A percentile compares a stretch with the other conserved stretches of the same genome.
phyloP scores from a whole-genome alignment of 768 basidiomycete species.

The Cubamyces lactineus region DNA sequence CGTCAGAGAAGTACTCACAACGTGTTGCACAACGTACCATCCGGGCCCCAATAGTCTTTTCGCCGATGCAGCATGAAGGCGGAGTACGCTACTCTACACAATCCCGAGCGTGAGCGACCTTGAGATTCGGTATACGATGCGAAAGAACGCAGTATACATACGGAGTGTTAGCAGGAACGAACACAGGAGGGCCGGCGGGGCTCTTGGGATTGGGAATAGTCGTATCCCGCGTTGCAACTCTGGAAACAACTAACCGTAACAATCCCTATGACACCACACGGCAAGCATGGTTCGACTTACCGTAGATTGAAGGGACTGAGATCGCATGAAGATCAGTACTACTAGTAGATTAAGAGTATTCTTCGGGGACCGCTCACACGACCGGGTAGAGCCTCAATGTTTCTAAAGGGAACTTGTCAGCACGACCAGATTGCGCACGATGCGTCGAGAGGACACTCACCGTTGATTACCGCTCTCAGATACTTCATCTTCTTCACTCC shows the following conservation, averaged over 20 bases:
- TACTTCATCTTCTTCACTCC: constrained; percentile 41
- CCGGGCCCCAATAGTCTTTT: constrained; percentile 60
- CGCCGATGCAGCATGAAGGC: constrained; percentile 42
- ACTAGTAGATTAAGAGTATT: too few species aligned
- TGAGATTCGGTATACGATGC: constrained; percentile 24
- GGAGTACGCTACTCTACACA: constrained; percentile 29
- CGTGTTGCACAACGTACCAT: constrained; percentile 40
- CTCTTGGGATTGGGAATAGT: constrained; percentile 25
- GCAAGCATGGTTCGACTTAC: too few species aligned
- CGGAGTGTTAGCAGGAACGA: constrained; percentile 34
- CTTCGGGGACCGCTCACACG: constrained; percentile 29
- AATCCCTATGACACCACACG: too few species aligned
- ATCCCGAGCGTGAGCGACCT: too few species aligned
- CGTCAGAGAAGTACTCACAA: too few species aligned
- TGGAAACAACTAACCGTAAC: not conserved
- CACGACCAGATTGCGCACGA: too few species aligned
- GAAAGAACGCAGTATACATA: constrained; percentile 27
- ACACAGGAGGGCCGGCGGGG: constrained; percentile 32
- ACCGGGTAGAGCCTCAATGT: constrained; percentile 33
- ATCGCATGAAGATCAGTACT: too few species aligned
- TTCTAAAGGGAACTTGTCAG: not conserved
- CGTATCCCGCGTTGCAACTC: constrained; percentile 29
- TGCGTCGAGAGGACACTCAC: constrained; percentile 13
- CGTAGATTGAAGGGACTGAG: too few species aligned
- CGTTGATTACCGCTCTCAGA: constrained; percentile 42